Conservation (phyloP, 2,329 filamentous ascomycete species). For the Penicillium sp. region DNA sequence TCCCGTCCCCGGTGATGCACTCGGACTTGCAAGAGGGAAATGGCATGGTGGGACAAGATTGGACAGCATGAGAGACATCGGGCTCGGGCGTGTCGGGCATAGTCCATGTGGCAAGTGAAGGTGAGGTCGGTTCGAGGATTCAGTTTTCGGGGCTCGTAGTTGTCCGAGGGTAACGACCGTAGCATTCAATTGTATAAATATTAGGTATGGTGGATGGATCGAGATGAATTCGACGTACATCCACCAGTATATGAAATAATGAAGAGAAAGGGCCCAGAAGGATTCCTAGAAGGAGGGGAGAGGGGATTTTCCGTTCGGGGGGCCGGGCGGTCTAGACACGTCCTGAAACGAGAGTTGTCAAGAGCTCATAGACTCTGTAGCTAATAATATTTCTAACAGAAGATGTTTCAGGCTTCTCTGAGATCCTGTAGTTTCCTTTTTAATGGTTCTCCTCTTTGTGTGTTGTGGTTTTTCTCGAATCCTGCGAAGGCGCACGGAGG, state of each 20-base stretch:
- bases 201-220: neutral
- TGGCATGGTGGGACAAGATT: slow-evolving; percentile 24
- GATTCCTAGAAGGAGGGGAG: slow-evolving; percentile 15
- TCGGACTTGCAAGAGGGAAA: slow-evolving; percentile 34
- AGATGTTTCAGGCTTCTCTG: neutral
- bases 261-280: slow-evolving; percentile 7
- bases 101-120: slow-evolving; percentile 26
- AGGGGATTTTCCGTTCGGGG: slow-evolving; percentile 28
- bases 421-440: neutral
- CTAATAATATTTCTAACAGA: neutral
- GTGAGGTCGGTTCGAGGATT: slow-evolving; percentile 10
- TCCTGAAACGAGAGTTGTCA: slow-evolving; percentile 20
- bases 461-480: neutral
- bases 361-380: neutral
- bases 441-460: neutral
- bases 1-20: slow-evolving; percentile 23
- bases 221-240: slow-evolving; percentile 4
- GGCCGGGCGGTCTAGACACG: slow-evolving; percentile 35
- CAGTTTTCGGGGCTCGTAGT: neutral
- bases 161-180: slow-evolving; percentile 7
- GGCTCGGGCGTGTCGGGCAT: slow-evolving; percentile 35
- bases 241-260: slow-evolving; percentile 4
- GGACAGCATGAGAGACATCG: slow-evolving; percentile 30
- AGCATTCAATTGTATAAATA: neutral
- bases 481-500: slow-evolving; percentile 5